These are phyloP conservation scores for Erythrophleum fordii DNA, from an alignment of 306 rosid genomes.

Conservation along the genomic window DNA sequence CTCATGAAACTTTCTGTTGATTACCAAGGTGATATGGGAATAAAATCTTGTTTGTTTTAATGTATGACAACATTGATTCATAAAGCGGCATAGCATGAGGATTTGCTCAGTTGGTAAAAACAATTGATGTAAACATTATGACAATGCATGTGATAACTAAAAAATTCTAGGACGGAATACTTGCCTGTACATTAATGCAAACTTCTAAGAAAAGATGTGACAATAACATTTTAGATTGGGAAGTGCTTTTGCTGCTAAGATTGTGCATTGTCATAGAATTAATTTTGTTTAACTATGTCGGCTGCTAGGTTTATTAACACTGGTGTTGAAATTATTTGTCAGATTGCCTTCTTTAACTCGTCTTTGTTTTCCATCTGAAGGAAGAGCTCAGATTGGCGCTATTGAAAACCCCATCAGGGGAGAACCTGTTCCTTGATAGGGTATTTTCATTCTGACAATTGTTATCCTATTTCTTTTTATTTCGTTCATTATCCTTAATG, in stretches of 20 bases:
- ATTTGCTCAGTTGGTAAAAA: background rate
- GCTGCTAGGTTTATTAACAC: background rate
- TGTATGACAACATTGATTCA: background rate
- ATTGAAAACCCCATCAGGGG: slow-evolving; percentile 45
- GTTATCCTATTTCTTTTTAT: background rate
- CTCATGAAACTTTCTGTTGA: background rate
- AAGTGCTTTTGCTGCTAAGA: background rate
- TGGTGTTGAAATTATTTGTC: slow-evolving; percentile 16
- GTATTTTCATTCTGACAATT: slow-evolving; percentile 38
- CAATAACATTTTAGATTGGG: slow-evolving; percentile 4
- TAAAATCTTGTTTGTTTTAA: background rate
- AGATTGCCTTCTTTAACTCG: slow-evolving; percentile 25
- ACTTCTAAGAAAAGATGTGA: slow-evolving; percentile 10
- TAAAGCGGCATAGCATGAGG: background rate
- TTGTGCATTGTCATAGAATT: background rate
- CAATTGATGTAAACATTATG: background rate
- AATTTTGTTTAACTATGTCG: slow-evolving; percentile 1
- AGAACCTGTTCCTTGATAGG: slow-evolving; percentile 77
- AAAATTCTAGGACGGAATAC: background rate
- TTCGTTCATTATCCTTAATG: background rate
- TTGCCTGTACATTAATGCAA: background rate
- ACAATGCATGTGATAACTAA: background rate
- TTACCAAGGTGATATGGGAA: background rate
- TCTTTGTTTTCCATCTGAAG: slow-evolving; percentile 50
- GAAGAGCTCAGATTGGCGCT: slow-evolving; percentile 76